Base-by-base conservation (phyloP, 148 eudicot genomes). In the Rhododendron molle region DNA sequence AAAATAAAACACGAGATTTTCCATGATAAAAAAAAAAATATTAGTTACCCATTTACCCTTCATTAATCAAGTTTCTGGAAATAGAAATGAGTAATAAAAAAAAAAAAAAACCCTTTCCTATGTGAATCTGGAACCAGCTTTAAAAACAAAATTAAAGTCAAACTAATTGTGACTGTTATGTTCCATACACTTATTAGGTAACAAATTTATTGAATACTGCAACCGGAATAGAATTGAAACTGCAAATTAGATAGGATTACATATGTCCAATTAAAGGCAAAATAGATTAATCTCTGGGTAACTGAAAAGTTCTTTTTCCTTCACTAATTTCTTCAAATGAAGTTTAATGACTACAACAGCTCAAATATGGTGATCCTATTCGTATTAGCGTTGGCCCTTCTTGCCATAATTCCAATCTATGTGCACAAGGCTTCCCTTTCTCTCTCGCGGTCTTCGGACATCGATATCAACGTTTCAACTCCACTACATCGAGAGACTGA, bases 261-360 rank as follows among this genome's bases (percentile, higher is more conserved):
- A 28, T 76, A 7, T 40, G 4, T 2, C 11, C 5, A 40, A 40
- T 40, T 18, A 9, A 76, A 15, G 3, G 44, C 23, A 40, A 15
- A 21, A 38, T 20, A 9, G 14, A 8, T 16, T 40, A 20, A 43
- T 7, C 26, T 77, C 44, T 44, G 54, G 2, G 14, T 77, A 77
- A 46, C 47, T 46, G 32, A 47, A n/a, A 78, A 3, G 36, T 44
- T 78, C 15, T 23, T 28, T 28, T 14, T 15, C 30, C 7, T 26
- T 50, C 32, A 21, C 21, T 26, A 21, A 34, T 12, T 21, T 23
- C 47, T 69, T 69, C 84, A 81, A 85, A 85, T 85, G 87, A 85
- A 80, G 87, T 15, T 85, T 9, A 72, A 72, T 81, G 32, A 16
- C 40, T 47, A 0, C 72, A 69, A 26, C n/a, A 26, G 30, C 38